Base-by-base conservation (phyloP, 2,329 filamentous ascomycete genomes). In the Ceratocystis destructans region DNA sequence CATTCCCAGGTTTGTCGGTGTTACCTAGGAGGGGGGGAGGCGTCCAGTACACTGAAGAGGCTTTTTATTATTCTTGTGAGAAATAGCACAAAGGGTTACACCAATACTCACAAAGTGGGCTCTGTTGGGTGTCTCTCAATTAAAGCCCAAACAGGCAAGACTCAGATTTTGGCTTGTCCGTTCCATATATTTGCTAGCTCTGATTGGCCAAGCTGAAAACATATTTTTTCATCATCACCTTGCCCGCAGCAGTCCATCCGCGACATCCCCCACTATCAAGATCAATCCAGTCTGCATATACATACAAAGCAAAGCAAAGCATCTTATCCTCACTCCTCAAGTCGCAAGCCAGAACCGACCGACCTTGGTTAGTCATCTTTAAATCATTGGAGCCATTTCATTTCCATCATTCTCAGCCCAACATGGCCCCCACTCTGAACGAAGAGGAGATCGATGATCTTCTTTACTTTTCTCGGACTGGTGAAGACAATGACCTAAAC, bases 381-480 rank as follows among this genome's bases (percentile, higher is more conserved):
- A 0, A 17, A 37, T 48, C 28, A 15, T 50, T 63, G 67, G 6
- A 41, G 68, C 69, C 64, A 68, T 68, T 55, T 6, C 31, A 55
- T 12, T 5, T 37, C 55, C 55, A 20, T 15, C 55, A 15, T 5
- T 33, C 22, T 1, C 45, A 69, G 37, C 37, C 64, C 69, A 70
- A 68, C 66, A 82, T 82, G 76, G 77, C 79, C 33, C 79, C 79
- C 25, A 78, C 79, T 68, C 78, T 93, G 62, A 83, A 83, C 62
- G 86, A 88, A 73, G 92, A 96, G 64, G 84, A 91, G 75, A 87
- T 95, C 72, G 92, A 96, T 74, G 93, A 97, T 76, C 82, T 97
- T 70, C 83, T 97, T 70, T 96, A 96, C 78, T 85, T 90, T 71
- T 83, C 91, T 1, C 89, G 93, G 46, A 82, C 83, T 0, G 90